These are phyloP conservation scores for Cordyceps cicadae DNA, from an alignment of 2,329 filamentous ascomycete species.

Conservation along the genomic window DNA sequence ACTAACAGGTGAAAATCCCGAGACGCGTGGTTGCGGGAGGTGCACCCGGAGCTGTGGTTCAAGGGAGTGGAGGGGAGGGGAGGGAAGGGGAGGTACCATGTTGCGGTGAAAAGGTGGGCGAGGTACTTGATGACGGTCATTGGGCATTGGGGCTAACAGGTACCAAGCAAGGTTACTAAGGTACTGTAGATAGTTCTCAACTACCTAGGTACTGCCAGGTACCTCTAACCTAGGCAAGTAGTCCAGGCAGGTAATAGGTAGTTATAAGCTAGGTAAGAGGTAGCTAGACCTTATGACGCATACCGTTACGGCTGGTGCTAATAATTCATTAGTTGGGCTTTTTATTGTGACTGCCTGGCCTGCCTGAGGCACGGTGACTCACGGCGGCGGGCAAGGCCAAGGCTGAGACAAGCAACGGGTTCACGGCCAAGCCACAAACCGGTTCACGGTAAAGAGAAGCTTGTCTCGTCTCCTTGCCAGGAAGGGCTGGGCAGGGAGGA, in stretches of 20 bases:
- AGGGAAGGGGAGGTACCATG: no score
- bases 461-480: background rate
- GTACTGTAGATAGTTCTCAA: no score
- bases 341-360: no score
- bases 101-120: background rate
- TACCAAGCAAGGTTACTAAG: no score
- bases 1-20: background rate
- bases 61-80: no score
- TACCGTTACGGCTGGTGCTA: background rate
- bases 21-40: background rate
- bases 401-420: background rate
- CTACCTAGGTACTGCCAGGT: no score
- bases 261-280: no score
- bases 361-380: background rate
- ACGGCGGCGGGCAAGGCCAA: constrained; percentile 1
- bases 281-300: background rate
- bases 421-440: background rate
- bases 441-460: background rate
- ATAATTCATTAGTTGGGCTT: no score
- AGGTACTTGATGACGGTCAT: background rate
- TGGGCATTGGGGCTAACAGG: no score
- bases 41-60: constrained; percentile 2
- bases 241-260: no score
- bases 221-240: no score
- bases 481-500: no score